Conservation (phyloP, 2,329 filamentous ascomycete species). For the Epichloe bromicola region DNA sequence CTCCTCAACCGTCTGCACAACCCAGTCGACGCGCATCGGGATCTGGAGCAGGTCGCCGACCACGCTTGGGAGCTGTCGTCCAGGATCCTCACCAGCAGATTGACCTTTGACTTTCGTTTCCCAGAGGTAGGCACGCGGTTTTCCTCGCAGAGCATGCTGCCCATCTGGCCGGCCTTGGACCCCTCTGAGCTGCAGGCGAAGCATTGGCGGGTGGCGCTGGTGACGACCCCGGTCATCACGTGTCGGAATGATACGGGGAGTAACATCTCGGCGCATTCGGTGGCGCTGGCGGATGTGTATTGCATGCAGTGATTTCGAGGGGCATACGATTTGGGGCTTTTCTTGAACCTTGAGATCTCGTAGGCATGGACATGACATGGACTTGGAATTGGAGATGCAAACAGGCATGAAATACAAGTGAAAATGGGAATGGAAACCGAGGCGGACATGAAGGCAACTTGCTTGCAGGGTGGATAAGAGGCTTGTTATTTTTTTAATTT, state of each 20-base stretch:
- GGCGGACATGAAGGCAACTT: not conserved
- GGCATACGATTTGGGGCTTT: not conserved
- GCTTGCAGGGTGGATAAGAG: too few relatives aligned
- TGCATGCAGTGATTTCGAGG: slow-evolving; percentile 28
- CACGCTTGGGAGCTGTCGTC: slow-evolving; percentile 32
- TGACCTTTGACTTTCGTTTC: slow-evolving; percentile 35
- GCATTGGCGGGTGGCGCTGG: slow-evolving; percentile 39
- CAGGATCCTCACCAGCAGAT: slow-evolving; percentile 31
- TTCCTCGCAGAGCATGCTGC: slow-evolving; percentile 33
- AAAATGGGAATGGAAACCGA: not conserved
- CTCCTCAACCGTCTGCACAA: slow-evolving; percentile 24
- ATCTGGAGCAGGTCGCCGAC: slow-evolving; percentile 28
- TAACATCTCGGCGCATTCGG: slow-evolving; percentile 30
- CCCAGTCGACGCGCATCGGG: slow-evolving; percentile 25
- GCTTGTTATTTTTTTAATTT: too few relatives aligned
- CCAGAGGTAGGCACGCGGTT: slow-evolving; percentile 37
- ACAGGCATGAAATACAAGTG: not conserved
- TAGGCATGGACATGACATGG: too few relatives aligned
- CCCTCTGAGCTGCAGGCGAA: slow-evolving; percentile 32
- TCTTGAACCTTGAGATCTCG: not conserved
- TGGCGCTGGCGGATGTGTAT: slow-evolving; percentile 34
- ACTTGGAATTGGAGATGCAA: too few relatives aligned
- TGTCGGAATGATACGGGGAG: slow-evolving; percentile 37
- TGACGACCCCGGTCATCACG: slow-evolving; percentile 41
- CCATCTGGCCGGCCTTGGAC: slow-evolving; percentile 28